Conservation (phyloP, 345 rosid species). For the Firmiana major region DNA sequence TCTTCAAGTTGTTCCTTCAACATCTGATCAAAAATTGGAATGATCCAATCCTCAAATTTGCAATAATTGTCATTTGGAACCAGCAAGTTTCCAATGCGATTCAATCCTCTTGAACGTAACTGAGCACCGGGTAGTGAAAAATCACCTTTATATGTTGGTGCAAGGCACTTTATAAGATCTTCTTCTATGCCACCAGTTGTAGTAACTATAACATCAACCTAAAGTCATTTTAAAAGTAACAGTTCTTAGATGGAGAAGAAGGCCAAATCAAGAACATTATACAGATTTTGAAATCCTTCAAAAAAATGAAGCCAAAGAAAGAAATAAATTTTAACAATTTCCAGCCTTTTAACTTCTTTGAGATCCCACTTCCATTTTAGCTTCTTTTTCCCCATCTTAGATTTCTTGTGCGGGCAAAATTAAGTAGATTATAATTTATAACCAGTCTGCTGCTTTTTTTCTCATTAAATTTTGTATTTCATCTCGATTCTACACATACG, state of each 20-base stretch:
- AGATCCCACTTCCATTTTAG: background rate
- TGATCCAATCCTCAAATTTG: constrained; percentile 96
- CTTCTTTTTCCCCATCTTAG: background rate
- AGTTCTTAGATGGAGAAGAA: background rate
- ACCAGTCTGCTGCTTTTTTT: background rate
- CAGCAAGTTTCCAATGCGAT: constrained; percentile 87
- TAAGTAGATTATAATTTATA: background rate
- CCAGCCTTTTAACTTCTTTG: background rate
- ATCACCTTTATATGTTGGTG: constrained; percentile 86
- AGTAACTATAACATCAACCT: constrained; percentile 96
- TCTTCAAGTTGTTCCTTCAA: constrained; percentile 84
- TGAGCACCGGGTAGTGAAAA: constrained; percentile 76
- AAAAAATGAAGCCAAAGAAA: background rate
- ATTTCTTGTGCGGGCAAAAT: background rate
- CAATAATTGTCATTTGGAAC: constrained; percentile 95
- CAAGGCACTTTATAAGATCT: constrained; percentile 94
- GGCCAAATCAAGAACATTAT: background rate
- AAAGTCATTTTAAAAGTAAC: constrained; percentile 19
- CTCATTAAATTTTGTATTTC: background rate
- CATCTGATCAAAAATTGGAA: constrained; percentile 88
- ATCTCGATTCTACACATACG: background rate
- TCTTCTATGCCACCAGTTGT: constrained; percentile 97
- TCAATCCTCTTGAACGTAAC: constrained; percentile 77
- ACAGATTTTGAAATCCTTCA: background rate
- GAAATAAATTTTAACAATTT: background rate